A percentile compares a stretch with the other conserved stretches of the same genome.
Evolutionary conservation across 2,329 filamentous ascomycete genomes (phyloP).

Genomic region (Alternaria alternata): DNA sequence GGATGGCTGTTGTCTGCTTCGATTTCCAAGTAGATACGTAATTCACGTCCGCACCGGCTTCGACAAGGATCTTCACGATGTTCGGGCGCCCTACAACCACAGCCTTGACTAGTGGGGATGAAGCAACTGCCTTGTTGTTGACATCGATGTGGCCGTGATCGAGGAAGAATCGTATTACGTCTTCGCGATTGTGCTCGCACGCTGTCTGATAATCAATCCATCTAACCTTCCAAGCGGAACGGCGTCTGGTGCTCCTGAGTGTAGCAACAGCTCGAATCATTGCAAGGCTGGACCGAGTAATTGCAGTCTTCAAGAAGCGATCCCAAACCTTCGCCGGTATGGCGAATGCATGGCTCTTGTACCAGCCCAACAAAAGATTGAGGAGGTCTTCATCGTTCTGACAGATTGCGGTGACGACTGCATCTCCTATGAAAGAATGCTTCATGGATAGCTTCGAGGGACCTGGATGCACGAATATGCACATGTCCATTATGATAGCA

Average conservation of each 20-base stretch:
- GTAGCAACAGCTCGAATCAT: background rate
- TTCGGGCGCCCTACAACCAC: background rate
- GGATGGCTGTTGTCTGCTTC: background rate
- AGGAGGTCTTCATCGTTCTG: background rate
- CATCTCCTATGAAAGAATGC: background rate
- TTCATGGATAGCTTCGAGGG: background rate
- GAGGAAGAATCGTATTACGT: background rate
- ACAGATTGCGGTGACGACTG: background rate
- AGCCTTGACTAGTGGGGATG: background rate
- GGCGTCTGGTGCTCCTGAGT: fast-evolving
- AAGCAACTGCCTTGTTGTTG: background rate
- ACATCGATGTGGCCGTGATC: background rate
- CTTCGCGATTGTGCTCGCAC: background rate
- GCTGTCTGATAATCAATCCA: background rate
- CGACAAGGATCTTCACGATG: background rate
- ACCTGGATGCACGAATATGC: no score
- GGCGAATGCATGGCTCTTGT: background rate
- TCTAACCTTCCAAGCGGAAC: background rate
- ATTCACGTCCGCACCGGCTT: background rate
- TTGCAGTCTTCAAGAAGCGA: background rate
- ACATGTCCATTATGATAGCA: no score
- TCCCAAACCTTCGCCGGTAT: no score
- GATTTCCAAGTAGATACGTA: background rate
- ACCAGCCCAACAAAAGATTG: background rate
- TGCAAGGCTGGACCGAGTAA: background rate